Conservation (phyloP, 2,329 filamentous ascomycete genomes). For the Mariannaea elegans region DNA sequence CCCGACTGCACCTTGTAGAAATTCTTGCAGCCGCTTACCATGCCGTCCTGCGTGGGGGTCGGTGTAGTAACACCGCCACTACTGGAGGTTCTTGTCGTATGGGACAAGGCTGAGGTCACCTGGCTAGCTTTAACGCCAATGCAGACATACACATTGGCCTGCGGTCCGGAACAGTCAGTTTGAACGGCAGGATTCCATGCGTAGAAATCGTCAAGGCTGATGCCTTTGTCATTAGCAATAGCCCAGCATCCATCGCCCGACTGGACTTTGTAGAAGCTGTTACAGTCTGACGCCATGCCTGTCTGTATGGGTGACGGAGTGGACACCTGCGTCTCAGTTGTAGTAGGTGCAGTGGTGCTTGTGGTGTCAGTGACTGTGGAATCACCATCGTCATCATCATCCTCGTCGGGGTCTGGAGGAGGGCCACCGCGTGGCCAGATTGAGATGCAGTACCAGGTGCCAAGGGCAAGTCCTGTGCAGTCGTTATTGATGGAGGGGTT, state of each 20-base stretch:
- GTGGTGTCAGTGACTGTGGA: not conserved
- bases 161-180: not conserved
- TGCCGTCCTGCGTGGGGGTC: constrained; percentile 10
- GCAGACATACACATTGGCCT: too few species aligned
- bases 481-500: too few species aligned
- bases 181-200: not conserved
- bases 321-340: not conserved
- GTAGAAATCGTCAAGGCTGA: not conserved
- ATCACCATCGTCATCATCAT: too few species aligned
- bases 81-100: too few species aligned
- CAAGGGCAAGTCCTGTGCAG: too few species aligned
- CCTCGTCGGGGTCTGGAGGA: too few species aligned
- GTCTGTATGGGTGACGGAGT: not conserved
- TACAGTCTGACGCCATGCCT: not conserved
- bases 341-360: not conserved
- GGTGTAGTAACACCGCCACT: too few species aligned
- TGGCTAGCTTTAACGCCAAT: too few species aligned
- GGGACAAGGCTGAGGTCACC: too few species aligned
- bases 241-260: not conserved
- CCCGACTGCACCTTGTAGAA: too few species aligned
- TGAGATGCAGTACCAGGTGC: too few species aligned
- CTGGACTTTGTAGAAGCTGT: not conserved
- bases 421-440: too few species aligned
- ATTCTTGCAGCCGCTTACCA: not conserved
- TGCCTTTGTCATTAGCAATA: not conserved